Percentiles rank a stretch among this genome's conserved stretches.
These are phyloP conservation scores for Akanthomyces uredinophilus DNA, from an alignment of 2,329 filamentous ascomycete genomes.

Conservation along the genomic window DNA sequence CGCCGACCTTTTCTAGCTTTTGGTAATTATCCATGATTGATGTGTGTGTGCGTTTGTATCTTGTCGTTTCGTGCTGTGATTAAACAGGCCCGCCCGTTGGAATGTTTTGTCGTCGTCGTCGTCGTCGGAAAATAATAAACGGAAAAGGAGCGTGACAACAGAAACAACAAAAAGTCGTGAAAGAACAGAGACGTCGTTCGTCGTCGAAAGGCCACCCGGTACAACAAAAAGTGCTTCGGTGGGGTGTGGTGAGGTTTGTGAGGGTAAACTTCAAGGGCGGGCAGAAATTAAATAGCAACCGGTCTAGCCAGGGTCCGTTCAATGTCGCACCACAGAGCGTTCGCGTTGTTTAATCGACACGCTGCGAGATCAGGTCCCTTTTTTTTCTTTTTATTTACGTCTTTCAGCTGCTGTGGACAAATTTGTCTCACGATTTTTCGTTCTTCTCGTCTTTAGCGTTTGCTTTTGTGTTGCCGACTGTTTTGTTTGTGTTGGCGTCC, in stretches of 20 bases:
- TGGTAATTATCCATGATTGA: conserved; percentile 84
- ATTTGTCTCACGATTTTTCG: not conserved
- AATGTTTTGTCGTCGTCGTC: not conserved
- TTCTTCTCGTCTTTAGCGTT: not conserved
- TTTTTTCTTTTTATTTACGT: not conserved
- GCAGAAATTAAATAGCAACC: not conserved
- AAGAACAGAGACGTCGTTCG: not conserved
- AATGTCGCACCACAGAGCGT: not conserved
- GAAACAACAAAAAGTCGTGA: not conserved
- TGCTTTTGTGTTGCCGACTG: not conserved
- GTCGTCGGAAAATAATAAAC: not conserved
- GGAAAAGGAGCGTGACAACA: not conserved
- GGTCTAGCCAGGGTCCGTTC: not conserved
- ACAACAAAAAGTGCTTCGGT: conserved; percentile 3
- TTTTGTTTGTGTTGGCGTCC: conserved; percentile 1
- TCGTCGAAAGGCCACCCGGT: conserved; percentile 1
- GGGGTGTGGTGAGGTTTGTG: conserved; percentile 8
- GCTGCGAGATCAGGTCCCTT: not conserved
- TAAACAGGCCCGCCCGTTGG: conserved; percentile 13
- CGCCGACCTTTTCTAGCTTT: conserved; percentile 93
- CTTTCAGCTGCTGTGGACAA: not conserved
- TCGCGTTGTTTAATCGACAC: not conserved
- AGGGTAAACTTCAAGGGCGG: conserved; percentile 5
- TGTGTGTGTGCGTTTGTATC: conserved; percentile 10
- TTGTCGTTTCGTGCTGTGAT: conserved; percentile 1